Base-by-base conservation (phyloP, 257 asterid species). In the Vinca minor region DNA sequence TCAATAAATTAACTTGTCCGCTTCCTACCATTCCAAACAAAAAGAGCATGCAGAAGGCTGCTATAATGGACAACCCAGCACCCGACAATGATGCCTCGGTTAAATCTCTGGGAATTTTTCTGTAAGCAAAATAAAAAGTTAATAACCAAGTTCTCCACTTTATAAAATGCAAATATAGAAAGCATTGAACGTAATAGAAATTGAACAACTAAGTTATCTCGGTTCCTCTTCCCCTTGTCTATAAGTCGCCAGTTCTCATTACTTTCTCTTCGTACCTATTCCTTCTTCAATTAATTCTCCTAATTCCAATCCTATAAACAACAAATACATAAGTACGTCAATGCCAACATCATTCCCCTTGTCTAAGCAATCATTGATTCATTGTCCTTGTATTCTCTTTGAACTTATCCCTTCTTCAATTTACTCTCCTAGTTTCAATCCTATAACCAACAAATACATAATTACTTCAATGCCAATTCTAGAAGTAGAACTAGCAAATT, bases 11-110 rank as follows among this genome's bases (percentile, higher is more conserved):
- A n/a, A 31, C 10, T 39, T 44, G 62, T 64, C 61, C 47, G 60
- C 14, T 65, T 70, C 85, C 66, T 79, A 92, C 98, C 98, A 88
- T 87, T 77, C 98, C 98, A 81, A 92, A 86, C 67, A 91, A 78
- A 74, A 91, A 80, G 73, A 83, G 74, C 95, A 92, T 88, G 71
- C 70, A 76, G 61, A 92, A 62, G 65, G 95, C 94, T 46, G 96
- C 98, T 66, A 83, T 25, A 48, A 92, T 84, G 76, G 98, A 88
- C 83, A 92, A 67, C 48, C 96, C 95, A 81, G 96, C 96, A 72
- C 96, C 98, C 34, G 95, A 86, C 61, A 92, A 63, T 17, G 94
- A 92, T 67, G 98, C 94, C 75, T 92, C 95, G 2, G 94, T 91
- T 85, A 91, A 81, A 73, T 88, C 92, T 67, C 95, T 81, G 6